These are phyloP conservation scores for Antarctomyces pellizariae DNA, from an alignment of 495 filamentous ascomycete species.

Conservation along the genomic window DNA sequence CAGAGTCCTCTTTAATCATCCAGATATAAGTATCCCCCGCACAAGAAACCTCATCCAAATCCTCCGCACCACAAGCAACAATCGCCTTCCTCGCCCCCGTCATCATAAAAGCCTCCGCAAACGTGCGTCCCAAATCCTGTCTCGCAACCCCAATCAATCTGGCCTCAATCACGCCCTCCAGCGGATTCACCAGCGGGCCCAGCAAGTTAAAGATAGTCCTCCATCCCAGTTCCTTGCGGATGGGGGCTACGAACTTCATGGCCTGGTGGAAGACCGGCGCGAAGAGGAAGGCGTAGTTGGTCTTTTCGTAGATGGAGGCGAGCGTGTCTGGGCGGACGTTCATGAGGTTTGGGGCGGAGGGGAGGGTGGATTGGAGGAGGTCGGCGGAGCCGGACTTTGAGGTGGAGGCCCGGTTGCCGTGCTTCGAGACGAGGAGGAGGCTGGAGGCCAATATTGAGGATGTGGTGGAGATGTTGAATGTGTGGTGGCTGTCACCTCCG, in stretches of 20 bases:
- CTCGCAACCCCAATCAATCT: conserved; percentile 83
- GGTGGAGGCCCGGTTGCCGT: conserved; percentile 89
- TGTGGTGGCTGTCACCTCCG: conserved; percentile 86
- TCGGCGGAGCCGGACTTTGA: conserved; percentile 92
- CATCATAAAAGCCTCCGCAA: conserved; percentile 60
- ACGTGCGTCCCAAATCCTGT: conserved; percentile 58
- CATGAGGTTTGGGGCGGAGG: conserved; percentile 44
- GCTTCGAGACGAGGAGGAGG: conserved; percentile 65
- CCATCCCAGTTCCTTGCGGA: conserved; percentile 66
- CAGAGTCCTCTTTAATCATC: conserved; percentile 34
- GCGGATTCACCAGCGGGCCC: conserved; percentile 75
- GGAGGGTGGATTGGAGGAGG: conserved; percentile 48
- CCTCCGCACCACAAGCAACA: conserved; percentile 82
- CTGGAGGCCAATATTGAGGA: conserved; percentile 78
- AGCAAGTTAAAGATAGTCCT: conserved; percentile 93
- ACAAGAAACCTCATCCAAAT: conserved; percentile 85
- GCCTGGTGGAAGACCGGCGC: conserved; percentile 91
- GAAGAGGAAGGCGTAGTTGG: conserved; percentile 90
- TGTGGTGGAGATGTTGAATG: conserved; percentile 93
- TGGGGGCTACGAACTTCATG: conserved; percentile 64
- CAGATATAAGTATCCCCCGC: conserved; percentile 76
- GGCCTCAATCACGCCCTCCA: conserved; percentile 58
- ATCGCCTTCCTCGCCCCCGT: conserved; percentile 63
- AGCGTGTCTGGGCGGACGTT: conserved; percentile 50
- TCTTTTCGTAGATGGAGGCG: conserved; percentile 39